A percentile compares a stretch with the other conserved stretches of the same genome.
phyloP scores from a whole-genome alignment of 352 stramenopile species.

The Pythium scleroteichum region DNA sequence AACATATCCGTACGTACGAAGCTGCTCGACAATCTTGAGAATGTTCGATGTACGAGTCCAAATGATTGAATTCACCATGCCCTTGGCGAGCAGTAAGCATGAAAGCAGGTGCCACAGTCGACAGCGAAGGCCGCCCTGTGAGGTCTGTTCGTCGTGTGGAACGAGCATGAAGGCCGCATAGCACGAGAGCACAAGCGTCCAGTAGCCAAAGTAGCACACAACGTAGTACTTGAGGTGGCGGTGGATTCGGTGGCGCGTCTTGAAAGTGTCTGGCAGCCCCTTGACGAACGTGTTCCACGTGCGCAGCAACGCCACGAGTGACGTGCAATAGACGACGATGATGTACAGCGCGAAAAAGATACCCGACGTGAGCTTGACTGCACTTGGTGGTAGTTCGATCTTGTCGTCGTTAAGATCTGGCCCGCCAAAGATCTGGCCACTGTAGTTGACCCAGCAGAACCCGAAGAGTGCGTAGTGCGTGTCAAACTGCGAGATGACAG shows the following conservation, averaged over 20 bases:
- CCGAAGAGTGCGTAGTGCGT: conserved; percentile 75
- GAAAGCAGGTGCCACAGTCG: conserved; percentile 74
- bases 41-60: conserved; percentile 87
- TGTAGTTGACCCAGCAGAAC: conserved; percentile 79
- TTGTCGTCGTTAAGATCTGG: conserved; percentile 33
- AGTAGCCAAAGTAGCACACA: conserved; percentile 86
- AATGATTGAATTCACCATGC: conserved; percentile 80
- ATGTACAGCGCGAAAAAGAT: conserved; percentile 87
- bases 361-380: conserved; percentile 44
- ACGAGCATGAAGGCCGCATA: conserved; percentile 73
- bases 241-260: conserved; percentile 71
- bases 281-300: conserved; percentile 83
- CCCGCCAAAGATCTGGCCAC: conserved; percentile 36
- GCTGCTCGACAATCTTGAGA: conserved; percentile 67
- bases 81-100: conserved; percentile 70
- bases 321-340: conserved; percentile 78
- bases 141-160: conserved; percentile 29
- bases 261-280: conserved; percentile 74
- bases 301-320: conserved; percentile 67
- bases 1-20: conserved; percentile 57
- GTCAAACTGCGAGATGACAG: conserved; percentile 75
- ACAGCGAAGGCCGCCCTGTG: conserved; percentile 44
- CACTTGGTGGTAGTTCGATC: background rate
- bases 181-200: conserved; percentile 70
- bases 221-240: conserved; percentile 88